Percentiles rank a stretch among this genome's conserved stretches.
Evolutionary conservation across 352 stramenopile species (phyloP).

Genomic region (Blastocystis sp.): DNA sequence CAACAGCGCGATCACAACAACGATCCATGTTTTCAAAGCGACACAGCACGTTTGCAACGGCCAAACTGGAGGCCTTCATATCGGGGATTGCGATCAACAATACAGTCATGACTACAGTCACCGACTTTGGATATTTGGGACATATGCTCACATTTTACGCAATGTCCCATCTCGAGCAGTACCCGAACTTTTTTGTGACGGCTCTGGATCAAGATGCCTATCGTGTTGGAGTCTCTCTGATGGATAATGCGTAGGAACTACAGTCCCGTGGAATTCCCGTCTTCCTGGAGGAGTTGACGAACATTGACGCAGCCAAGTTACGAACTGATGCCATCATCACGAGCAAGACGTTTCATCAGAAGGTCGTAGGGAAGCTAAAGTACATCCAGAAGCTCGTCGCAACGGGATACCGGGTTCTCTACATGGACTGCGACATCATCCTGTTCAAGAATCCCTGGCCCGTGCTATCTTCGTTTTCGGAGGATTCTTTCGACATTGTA

Average conservation of each 20-base stretch:
- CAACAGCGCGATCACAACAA: too few species aligned
- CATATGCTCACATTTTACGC: conserved; percentile 16
- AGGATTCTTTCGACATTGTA: not conserved
- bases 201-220: not conserved
- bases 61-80: not conserved
- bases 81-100: not conserved
- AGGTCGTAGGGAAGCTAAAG: conserved; percentile 27
- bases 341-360: not conserved
- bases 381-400: not conserved
- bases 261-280: not conserved
- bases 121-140: conserved; percentile 15
- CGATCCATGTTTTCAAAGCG: too few species aligned
- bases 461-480: not conserved
- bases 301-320: not conserved
- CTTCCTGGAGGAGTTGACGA: not conserved
- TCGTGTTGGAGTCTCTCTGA: not conserved
- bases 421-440: conserved; percentile 48
- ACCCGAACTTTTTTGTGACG: conserved; percentile 48
- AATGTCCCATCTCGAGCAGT: conserved; percentile 28
- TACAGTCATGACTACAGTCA: conserved; percentile 25
- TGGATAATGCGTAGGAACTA: not conserved
- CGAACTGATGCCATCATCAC: not conserved
- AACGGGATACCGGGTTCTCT: not conserved
- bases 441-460: conserved; percentile 32
- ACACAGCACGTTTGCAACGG: not conserved